Evolutionary conservation across 352 stramenopile species (phyloP).

Genomic region (Pythium dissotocum): DNA sequence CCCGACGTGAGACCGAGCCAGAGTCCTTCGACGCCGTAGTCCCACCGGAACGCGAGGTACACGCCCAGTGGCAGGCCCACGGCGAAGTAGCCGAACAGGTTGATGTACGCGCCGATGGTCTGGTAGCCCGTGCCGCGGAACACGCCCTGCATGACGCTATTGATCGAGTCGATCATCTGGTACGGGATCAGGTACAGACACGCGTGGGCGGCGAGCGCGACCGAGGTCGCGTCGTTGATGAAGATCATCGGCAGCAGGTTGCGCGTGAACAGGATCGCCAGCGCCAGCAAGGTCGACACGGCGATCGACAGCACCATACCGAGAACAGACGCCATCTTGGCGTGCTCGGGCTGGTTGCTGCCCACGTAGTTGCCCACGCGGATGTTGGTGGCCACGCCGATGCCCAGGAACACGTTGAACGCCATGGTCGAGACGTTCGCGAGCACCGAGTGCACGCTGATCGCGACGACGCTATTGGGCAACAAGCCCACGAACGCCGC

Average conservation of each 20-base stretch:
- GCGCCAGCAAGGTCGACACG: slow-evolving; percentile 49
- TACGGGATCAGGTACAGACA: slow-evolving; percentile 67
- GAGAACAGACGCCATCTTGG: slow-evolving; percentile 60
- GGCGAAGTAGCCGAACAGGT: slow-evolving; percentile 67
- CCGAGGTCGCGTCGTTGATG: slow-evolving; percentile 55
- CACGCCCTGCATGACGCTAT: slow-evolving; percentile 75
- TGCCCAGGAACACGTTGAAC: slow-evolving; percentile 83
- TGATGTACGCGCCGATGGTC: slow-evolving; percentile 55
- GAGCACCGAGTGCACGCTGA: slow-evolving; percentile 79
- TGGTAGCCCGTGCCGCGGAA: slow-evolving; percentile 70
- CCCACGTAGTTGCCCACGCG: slow-evolving; percentile 84
- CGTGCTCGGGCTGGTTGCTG: slow-evolving; percentile 79
- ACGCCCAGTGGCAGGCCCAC: slow-evolving; percentile 66
- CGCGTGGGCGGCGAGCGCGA: slow-evolving; percentile 33
- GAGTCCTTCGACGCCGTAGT: slow-evolving; percentile 67
- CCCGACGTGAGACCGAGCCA: slow-evolving; percentile 68
- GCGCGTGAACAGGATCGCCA: slow-evolving; percentile 38
- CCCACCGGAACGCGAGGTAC: slow-evolving; percentile 59
- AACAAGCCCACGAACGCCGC: slow-evolving; percentile 61
- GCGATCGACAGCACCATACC: slow-evolving; percentile 64
- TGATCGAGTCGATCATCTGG: slow-evolving; percentile 70
- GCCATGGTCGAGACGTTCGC: slow-evolving; percentile 64
- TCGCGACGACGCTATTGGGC: slow-evolving; percentile 59
- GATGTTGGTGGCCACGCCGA: slow-evolving; percentile 80
- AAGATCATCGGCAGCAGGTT: slow-evolving; percentile 74